Evolutionary conservation across 176 grass and related monocot genomes (phyloP).

Genomic region (Triticum aestivum): DNA sequence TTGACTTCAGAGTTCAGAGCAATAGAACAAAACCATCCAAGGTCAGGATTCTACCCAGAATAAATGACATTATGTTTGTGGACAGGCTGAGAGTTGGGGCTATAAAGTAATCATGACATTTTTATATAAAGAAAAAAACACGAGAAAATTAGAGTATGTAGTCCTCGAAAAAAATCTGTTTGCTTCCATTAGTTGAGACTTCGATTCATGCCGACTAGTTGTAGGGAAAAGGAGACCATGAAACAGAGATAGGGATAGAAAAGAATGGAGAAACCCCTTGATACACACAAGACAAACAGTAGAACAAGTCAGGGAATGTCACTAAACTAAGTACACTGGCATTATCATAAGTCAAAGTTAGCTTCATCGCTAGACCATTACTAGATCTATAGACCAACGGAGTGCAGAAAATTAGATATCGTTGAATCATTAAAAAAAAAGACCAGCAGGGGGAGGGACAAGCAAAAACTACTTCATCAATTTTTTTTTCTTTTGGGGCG

Average conservation of each 20-base stretch:
- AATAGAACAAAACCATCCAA: neutral
- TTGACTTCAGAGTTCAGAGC: constrained; percentile 12
- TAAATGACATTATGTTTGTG: constrained; percentile 4
- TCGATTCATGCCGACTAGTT: constrained; percentile 15
- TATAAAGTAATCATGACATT: neutral
- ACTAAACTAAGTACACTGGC: neutral
- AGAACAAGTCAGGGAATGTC: neutral
- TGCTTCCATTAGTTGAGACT: neutral
- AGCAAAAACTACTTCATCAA: neutral
- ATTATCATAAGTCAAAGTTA: neutral
- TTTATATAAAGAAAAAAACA: neutral
- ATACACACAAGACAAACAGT: neutral
- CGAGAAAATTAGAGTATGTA: neutral
- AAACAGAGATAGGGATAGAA: neutral
- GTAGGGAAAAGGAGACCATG: neutral
- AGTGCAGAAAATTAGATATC: neutral
- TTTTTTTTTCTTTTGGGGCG: neutral
- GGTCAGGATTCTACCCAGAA: constrained; percentile 6
- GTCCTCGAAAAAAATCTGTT: neutral
- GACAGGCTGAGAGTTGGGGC: neutral
- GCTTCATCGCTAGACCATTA: neutral
- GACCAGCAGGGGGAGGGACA: neutral
- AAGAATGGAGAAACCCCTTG: neutral
- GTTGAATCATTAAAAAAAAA: neutral
- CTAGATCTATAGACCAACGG: constrained; percentile 2